Evolutionary conservation across 768 basidiomycete genomes (phyloP).

Genomic region (Rhodotorula toruloides): DNA sequence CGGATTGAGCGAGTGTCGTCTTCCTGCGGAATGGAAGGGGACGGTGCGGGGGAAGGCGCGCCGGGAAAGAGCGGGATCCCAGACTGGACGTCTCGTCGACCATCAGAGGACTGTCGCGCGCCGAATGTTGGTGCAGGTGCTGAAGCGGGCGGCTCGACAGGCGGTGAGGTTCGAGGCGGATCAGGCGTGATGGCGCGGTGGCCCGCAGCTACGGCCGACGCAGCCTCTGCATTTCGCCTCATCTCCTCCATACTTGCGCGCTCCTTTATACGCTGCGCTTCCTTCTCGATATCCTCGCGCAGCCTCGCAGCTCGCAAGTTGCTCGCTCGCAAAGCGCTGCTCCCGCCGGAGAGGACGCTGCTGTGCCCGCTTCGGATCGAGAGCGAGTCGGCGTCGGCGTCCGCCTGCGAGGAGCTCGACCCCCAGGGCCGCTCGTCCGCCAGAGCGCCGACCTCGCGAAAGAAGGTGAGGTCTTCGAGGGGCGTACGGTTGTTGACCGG

Average conservation of each 20-base stretch:
- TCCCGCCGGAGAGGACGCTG: background rate
- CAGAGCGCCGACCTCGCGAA: slow-evolving; percentile 21
- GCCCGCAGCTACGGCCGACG: background rate
- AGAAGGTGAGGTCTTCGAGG: slow-evolving; percentile 31
- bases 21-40: too few relatives aligned
- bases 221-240: background rate
- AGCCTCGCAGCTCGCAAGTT: slow-evolving; percentile 17
- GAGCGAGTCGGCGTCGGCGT: background rate
- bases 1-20: slow-evolving; percentile 19
- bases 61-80: slow-evolving; percentile 17
- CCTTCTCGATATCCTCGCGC: slow-evolving; percentile 33
- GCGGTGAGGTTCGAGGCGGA: background rate
- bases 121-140: background rate
- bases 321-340: background rate
- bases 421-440: background rate
- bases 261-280: slow-evolving; percentile 18
- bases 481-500: slow-evolving; percentile 29
- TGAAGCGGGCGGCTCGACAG: background rate
- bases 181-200: slow-evolving; percentile 1
- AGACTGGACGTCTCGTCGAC: background rate
- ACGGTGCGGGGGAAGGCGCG: background rate
- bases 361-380: slow-evolving; percentile 17
- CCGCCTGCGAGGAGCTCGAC: background rate
- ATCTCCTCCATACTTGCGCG: slow-evolving; percentile 12
- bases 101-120: background rate